These are phyloP conservation scores for Leccinum pachyderme DNA, from an alignment of 1,284 basidiomycete species.

Conservation along the genomic window DNA sequence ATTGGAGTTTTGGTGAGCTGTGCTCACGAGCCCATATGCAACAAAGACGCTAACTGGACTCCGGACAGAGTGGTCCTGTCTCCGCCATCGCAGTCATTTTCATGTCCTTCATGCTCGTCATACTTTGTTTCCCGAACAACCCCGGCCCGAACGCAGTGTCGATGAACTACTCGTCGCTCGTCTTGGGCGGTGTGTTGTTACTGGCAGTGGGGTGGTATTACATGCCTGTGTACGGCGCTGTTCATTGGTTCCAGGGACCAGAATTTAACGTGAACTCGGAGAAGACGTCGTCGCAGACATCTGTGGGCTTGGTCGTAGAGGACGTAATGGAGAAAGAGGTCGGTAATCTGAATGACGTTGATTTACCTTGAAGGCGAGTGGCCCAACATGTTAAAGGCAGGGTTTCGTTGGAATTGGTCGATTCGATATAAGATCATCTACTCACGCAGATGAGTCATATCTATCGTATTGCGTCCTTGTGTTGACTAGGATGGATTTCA, in stretches of 20 bases:
- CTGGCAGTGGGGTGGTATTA: background rate
- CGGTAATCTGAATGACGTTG: background rate
- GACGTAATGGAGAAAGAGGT: background rate
- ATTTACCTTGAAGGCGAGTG: background rate
- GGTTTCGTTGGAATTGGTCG: too few relatives aligned
- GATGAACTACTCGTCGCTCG: background rate
- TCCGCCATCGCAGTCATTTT: slow-evolving; percentile 24
- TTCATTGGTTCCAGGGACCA: background rate
- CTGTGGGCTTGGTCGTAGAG: background rate
- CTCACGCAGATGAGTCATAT: too few relatives aligned
- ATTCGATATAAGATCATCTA: too few relatives aligned
- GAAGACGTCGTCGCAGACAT: background rate
- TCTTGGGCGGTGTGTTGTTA: background rate
- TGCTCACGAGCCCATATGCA: background rate
- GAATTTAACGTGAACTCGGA: background rate
- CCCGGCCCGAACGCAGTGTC: background rate
- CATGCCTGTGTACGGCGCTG: background rate
- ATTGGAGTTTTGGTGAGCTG: slow-evolving; percentile 30
- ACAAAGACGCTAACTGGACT: background rate
- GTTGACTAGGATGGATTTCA: too few relatives aligned
- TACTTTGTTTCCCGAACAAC: slow-evolving; percentile 27
- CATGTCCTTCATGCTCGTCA: slow-evolving; percentile 30
- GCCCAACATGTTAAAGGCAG: too few relatives aligned
- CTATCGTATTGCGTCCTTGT: too few relatives aligned
- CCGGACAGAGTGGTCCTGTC: slow-evolving; percentile 25